A percentile compares a stretch with the other conserved stretches of the same genome.
Evolutionary conservation across 148 eudicot genomes (phyloP).

Genomic region (Bassia scoparia): DNA sequence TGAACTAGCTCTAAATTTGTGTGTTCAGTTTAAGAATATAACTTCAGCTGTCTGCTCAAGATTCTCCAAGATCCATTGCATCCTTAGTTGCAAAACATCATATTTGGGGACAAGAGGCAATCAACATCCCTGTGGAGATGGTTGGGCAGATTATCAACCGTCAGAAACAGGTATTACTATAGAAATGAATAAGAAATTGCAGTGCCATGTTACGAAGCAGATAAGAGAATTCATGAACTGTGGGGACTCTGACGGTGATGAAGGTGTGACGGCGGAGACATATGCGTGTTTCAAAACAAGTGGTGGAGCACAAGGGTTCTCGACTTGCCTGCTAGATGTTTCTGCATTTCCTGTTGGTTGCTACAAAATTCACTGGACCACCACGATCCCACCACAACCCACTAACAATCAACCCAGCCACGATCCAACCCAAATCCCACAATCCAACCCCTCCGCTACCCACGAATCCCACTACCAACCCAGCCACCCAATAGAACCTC

Average conservation of each 20-base stretch:
- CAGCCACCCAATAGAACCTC: no score
- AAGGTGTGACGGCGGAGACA: slow-evolving; percentile 31
- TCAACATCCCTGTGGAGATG: slow-evolving; percentile 24
- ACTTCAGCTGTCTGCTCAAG: slow-evolving; percentile 33
- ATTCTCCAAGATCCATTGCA: slow-evolving; percentile 53
- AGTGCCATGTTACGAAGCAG: slow-evolving; percentile 34
- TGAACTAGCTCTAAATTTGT: slow-evolving; percentile 52
- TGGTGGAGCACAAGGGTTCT: slow-evolving; percentile 64
- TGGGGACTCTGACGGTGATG: slow-evolving; percentile 19
- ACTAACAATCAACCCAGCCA: no score
- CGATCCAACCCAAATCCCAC: no score
- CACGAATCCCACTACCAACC: no score
- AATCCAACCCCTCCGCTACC: no score
- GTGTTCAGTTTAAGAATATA: slow-evolving; percentile 67
- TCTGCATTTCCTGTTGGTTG: slow-evolving; percentile 64
- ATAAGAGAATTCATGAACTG: slow-evolving; percentile 18
- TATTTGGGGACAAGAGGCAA: slow-evolving; percentile 16
- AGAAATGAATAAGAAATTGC: slow-evolving; percentile 49
- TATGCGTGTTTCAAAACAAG: slow-evolving; percentile 48
- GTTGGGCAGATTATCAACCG: slow-evolving; percentile 31
- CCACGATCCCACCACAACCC: no score
- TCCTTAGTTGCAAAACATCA: slow-evolving; percentile 53
- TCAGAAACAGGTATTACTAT: slow-evolving; percentile 45
- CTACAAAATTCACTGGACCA: slow-evolving; percentile 68
- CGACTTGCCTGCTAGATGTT: slow-evolving; percentile 74